Base-by-base conservation (phyloP, 1,284 basidiomycete species). In the Moniliella sp. region DNA sequence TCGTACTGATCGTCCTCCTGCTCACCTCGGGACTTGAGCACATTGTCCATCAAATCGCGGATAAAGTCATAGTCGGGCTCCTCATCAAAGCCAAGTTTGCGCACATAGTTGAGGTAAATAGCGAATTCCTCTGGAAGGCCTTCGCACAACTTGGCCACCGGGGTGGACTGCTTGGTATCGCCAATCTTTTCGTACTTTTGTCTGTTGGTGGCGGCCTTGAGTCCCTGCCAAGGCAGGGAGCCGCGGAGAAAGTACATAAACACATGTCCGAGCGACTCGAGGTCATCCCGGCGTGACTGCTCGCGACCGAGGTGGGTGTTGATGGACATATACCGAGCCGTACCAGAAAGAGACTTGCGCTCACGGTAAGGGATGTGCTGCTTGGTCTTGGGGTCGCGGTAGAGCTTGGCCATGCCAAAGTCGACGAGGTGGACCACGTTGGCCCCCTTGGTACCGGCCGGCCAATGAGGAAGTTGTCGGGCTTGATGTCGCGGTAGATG, bases 101-200 rank as follows among this genome's bases (percentile, higher is more conserved):
- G 29, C 19, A 30, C 25, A 28, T 39, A 39, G 21, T 27, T 17
- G 15, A 39, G 26, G 27, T 19, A 36, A 15, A 28, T 27, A 12
- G 13, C 11, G 25, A 91, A 91, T 66, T 93, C 86, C 65, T 84
- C 84, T 45, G 86, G 84, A 72, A 86, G 91, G 18, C 81, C 82
- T 48, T 83, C 82, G 68, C 84, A 91, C 15, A 94, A 73, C 36
- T 84, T 69, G 61, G 91, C 83, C 36, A 83, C 91, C 13, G 86
- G 82, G 0, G 84, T 91, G 18, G 84, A 91, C 84, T 93, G 93
- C 73, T 93, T 86, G 74, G 93, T 94, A 68, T 93, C 86, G 83
- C 91, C 91, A 67, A 94, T 94, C 37, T 83, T 75, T 63, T 93
- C 86, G 65, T 93, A 91, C 68, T 93, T 93, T 69, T 94, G 86